Evolutionary conservation across 495 filamentous ascomycete species (phyloP).

Genomic region (Aspergillus biplanus): DNA sequence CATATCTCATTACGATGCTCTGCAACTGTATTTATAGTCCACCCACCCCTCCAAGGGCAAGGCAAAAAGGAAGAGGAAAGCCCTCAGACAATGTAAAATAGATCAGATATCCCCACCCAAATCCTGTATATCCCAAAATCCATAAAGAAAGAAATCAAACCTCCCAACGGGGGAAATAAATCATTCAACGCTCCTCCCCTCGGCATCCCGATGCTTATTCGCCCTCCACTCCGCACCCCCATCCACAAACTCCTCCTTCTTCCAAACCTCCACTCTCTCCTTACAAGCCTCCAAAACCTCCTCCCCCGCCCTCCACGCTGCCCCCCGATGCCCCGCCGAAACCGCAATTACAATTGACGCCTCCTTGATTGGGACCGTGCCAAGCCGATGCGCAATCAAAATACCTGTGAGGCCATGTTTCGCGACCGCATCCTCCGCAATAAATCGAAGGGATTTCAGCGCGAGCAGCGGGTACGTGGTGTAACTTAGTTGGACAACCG

Average conservation of each 20-base stretch:
- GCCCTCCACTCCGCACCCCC: slow-evolving; percentile 85
- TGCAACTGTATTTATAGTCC: slow-evolving; percentile 21
- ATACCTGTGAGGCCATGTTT: slow-evolving; percentile 70
- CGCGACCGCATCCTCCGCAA: slow-evolving; percentile 60
- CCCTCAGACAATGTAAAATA: slow-evolving; percentile 2
- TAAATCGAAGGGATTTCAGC: slow-evolving; percentile 71
- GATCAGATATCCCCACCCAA: background rate
- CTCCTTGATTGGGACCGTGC: slow-evolving; percentile 81
- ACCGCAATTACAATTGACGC: slow-evolving; percentile 93
- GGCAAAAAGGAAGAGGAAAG: background rate
- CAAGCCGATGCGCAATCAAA: slow-evolving; percentile 84
- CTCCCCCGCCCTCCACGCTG: slow-evolving; percentile 88
- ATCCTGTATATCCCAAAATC: background rate
- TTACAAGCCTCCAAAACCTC: slow-evolving; percentile 89
- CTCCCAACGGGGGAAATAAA: slow-evolving; percentile 7
- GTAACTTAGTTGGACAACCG: slow-evolving; percentile 80
- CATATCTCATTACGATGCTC: background rate
- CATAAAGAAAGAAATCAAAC: background rate
- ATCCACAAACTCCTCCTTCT: slow-evolving; percentile 87
- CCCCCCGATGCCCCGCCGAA: slow-evolving; percentile 80
- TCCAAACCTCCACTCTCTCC: slow-evolving; percentile 90
- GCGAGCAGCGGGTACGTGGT: slow-evolving; percentile 79
- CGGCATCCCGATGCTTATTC: slow-evolving; percentile 75
- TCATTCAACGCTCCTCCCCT: slow-evolving; percentile 31
- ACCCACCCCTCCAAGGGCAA: background rate